A percentile compares a stretch with the other conserved stretches of the same genome.
phyloP scores from a whole-genome alignment of 495 filamentous ascomycete genomes.

The Neurospora africana region DNA sequence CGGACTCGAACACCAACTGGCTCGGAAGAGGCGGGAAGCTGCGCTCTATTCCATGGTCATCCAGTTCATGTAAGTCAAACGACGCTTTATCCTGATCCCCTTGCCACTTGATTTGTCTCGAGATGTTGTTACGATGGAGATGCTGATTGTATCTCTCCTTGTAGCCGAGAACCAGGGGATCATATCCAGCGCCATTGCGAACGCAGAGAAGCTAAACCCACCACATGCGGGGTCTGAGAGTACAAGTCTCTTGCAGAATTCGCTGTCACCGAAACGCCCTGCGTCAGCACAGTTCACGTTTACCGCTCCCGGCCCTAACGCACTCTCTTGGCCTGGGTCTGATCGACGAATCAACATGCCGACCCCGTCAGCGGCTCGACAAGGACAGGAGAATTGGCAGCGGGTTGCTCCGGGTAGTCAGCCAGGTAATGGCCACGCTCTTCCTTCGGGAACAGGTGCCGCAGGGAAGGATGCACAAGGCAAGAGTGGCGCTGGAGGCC shows the following conservation, averaged over 20 bases:
- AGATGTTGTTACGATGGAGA: background rate
- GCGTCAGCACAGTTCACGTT: conserved; percentile 85
- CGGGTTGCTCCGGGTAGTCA: conserved; percentile 7
- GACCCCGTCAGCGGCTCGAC: background rate
- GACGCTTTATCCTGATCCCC: background rate
- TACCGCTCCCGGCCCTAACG: conserved; percentile 45
- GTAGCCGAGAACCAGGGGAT: conserved; percentile 56
- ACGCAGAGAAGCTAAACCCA: conserved; percentile 61
- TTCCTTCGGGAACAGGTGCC: background rate
- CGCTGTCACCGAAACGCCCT: conserved; percentile 45
- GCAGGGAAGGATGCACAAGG: conserved; percentile 6
- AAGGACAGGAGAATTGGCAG: conserved; percentile 9
- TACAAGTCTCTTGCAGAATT: conserved; percentile 63
- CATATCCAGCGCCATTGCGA: conserved; percentile 81
- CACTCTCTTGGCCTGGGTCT: conserved; percentile 43
- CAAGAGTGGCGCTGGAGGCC: background rate
- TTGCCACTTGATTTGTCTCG: background rate
- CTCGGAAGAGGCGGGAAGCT: conserved; percentile 33
- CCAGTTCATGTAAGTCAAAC: conserved; percentile 31
- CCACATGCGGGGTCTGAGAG: conserved; percentile 53
- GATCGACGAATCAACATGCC: conserved; percentile 27
- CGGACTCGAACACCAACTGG: conserved; percentile 45
- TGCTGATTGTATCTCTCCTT: background rate
- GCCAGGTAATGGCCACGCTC: background rate
- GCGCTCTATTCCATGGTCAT: conserved; percentile 31